phyloP scores from a whole-genome alignment of 768 basidiomycete species.

The Suillus alpinus region DNA sequence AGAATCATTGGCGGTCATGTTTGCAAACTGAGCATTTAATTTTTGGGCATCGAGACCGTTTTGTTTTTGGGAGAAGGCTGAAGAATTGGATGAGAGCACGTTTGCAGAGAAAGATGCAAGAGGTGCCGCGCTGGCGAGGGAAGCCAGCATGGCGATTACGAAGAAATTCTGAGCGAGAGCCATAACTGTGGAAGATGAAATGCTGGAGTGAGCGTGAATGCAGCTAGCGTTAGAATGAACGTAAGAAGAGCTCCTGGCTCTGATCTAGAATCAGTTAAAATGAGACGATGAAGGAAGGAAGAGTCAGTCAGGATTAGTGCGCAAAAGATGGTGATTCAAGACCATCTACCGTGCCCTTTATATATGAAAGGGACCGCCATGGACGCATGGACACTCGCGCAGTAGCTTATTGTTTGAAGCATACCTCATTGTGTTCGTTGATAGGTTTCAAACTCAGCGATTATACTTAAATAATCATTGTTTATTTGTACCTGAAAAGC shows the following conservation, averaged over 20 bases:
- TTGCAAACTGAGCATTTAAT: constrained; percentile 33
- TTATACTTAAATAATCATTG: background rate
- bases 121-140: constrained; percentile 8
- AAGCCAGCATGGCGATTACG: constrained; percentile 5
- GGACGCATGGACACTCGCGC: constrained; percentile 4
- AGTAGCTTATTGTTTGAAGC: constrained; percentile 9
- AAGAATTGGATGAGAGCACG: constrained; percentile 10
- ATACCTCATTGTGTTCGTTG: constrained; percentile 6
- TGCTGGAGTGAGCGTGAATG: background rate
- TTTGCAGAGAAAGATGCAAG: background rate
- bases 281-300: background rate
- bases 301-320: background rate
- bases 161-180: constrained; percentile 2
- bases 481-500: constrained; percentile 3
- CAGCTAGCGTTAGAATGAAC: background rate
- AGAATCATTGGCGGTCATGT: constrained; percentile 23
- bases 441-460: background rate
- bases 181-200: background rate
- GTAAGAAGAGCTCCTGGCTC: constrained; percentile 13
- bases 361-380: background rate
- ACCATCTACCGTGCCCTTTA: background rate
- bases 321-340: constrained; percentile 1
- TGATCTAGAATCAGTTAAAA: constrained; percentile 1
- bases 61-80: constrained; percentile 20
- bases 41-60: constrained; percentile 38